phyloP scores from a whole-genome alignment of 2,329 filamentous ascomycete species.

The Hymenoscyphus infarciens region DNA sequence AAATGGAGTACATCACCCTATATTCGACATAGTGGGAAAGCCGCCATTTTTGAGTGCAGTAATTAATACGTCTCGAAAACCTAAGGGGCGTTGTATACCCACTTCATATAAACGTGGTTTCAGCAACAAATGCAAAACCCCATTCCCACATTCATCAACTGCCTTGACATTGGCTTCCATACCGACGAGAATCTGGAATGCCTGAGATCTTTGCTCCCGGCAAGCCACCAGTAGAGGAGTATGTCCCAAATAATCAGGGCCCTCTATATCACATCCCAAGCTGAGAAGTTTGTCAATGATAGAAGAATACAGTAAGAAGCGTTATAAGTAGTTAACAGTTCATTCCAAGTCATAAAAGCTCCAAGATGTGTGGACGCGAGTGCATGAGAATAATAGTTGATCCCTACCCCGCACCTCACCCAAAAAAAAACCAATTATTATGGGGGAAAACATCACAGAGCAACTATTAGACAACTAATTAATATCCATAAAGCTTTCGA shows the following conservation, averaged over 20 bases:
- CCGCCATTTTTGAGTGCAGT: neutral
- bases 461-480: too few relatives aligned
- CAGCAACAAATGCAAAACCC: neutral
- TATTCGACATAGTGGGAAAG: neutral
- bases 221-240: neutral
- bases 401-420: too few relatives aligned
- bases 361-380: too few relatives aligned
- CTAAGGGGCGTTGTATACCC: neutral
- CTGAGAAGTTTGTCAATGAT: neutral
- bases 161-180: neutral
- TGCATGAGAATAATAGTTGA: too few relatives aligned
- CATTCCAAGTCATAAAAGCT: too few relatives aligned
- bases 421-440: too few relatives aligned
- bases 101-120: rapidly evolving
- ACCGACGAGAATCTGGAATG: neutral
- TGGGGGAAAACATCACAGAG: too few relatives aligned
- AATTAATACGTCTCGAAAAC: neutral
- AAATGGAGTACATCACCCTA: neutral
- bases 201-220: neutral
- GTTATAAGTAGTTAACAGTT: too few relatives aligned
- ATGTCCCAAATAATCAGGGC: neutral
- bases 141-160: neutral
- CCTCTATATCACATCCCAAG: neutral
- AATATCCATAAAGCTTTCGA: too few relatives aligned
- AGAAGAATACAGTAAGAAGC: too few relatives aligned